A percentile compares a stretch with the other conserved stretches of the same genome.
phyloP scores from a whole-genome alignment of 2,329 filamentous ascomycete species.

The Aspergillus quadricinctus region DNA sequence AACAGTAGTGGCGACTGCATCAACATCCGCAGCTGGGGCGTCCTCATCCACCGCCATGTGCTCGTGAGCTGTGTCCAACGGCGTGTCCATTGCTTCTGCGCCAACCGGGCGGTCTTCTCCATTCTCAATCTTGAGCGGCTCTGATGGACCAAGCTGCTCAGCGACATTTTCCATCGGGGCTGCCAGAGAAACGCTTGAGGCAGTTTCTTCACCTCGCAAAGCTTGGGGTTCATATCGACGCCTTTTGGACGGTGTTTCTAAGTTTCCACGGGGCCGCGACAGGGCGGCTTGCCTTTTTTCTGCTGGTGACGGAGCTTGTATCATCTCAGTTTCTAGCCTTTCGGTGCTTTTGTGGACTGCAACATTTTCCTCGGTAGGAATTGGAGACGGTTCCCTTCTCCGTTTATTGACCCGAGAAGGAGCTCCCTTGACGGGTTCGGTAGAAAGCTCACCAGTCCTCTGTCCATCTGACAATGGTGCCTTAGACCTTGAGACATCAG shows the following conservation, averaged over 20 bases:
- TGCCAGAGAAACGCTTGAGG: background rate
- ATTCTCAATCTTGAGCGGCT: background rate
- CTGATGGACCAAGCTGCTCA: background rate
- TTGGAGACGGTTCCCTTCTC: background rate
- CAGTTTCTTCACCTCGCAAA: background rate
- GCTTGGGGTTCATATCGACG: slow-evolving; percentile 3
- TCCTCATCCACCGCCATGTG: background rate
- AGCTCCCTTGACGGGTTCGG: background rate
- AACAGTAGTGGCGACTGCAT: background rate
- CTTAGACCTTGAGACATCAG: background rate
- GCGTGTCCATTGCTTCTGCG: background rate
- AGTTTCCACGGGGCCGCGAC: background rate
- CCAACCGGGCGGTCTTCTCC: background rate
- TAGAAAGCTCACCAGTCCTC: background rate
- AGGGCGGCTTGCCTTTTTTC: background rate
- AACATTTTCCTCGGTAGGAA: background rate
- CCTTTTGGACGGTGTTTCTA: slow-evolving; percentile 12
- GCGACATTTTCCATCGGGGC: background rate
- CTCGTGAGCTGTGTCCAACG: background rate
- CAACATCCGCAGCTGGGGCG: background rate
- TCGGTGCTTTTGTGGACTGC: background rate
- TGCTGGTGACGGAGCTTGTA: background rate
- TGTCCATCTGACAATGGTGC: background rate
- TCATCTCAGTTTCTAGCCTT: background rate
- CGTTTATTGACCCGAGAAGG: background rate